Evolutionary conservation across 2,329 filamentous ascomycete species (phyloP), one percentile per base, ranked within the genome.

Genomic region (Uncinocarpus reesii): DNA sequence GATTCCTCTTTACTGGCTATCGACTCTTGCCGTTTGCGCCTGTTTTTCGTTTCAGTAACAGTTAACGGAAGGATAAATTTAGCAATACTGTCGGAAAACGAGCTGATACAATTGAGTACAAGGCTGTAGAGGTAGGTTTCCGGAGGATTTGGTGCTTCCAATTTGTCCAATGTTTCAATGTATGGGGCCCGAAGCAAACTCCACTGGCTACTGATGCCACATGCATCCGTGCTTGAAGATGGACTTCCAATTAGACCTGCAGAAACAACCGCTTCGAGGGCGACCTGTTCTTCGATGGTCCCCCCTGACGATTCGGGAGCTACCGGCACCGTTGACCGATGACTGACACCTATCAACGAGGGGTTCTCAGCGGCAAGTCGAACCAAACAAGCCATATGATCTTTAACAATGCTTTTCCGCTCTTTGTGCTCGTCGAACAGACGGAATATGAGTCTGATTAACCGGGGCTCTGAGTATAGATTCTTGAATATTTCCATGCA

Each of bases 61-160:
- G 92, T 95, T 31, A 98, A 70, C 0, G 92, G 92, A 11, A 98
- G 74, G 40, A 96, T 84, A 56, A 95, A 94, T 62, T 90, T 95
- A 24, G 90, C 92, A 15, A 98, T 72, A 1, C 86, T 88, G 60
- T 98, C 92, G 0, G 90, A 94, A 42, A 98, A 77, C 1, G 82
- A 87, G 37, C 85, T 90, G 51, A 98, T 83, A 60, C 90, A 96
- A 2, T 86, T 84, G 35, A 98, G 69, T 1, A 90, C 85, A 41
- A 98, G 72, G 53, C 84, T 87, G 66, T 95, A 96, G 6, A 95
- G 77, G 59, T 98, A 98, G 0, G 92, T 95, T 52, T 95, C 90
- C 0, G 92, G 92, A 18, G 94, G 78, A 0, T 72, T 58, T 3
- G 90, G 88, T 0, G 90, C 77, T 41, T 95, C 89, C 0, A 80